Base-by-base conservation (phyloP, 208 protist genomes). In the Strigomonas culicis region DNA sequence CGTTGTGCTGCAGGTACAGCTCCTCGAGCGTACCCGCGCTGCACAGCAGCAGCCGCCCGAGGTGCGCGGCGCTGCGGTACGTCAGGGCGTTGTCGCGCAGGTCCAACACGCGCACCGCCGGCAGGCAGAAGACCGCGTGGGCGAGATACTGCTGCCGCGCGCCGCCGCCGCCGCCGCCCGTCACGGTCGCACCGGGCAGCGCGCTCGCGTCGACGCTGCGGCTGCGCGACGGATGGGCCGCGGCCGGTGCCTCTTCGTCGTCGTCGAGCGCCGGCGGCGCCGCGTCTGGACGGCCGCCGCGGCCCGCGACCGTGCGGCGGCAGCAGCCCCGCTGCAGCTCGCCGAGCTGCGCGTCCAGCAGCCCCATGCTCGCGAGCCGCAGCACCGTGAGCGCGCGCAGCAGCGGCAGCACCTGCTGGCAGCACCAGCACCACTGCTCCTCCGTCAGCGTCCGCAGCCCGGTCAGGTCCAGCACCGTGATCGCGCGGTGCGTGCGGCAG, bases 391-490 rank as follows among this genome's bases (percentile, higher is more conserved):
- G 66, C 2, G 56, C 72, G 41, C 52, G 24, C 41, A 95, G 81
- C 41, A 74, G 59, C 1, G 88, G 83, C 22, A 95, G 53, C 17
- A 91, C 66, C 22, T 83, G 66, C 27, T 63, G 62, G 27, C 67
- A 80, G 47, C 90, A 74, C 83, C 84, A 94, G 50, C 60, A 51
- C 88, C 88, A 94, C 68, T 91, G 77, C 41, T 70, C 68, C 24
- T 58, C 24, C 19, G 65, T 25, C 30, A 68, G 51, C 39, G 39
- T 44, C 10, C 8, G 72, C 15, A 79, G 70, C 22, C 65, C 55
- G 10, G 77, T 84, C 24, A 93, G 72, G 55, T 93, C 80, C 1
- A 93, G 62, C 11, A 55, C 55, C 2, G 63, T 68, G 47, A 93
- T 63, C 25, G 70, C 61, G 17, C 63, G 28, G 31, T 84, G 71